Base-by-base conservation (phyloP, 495 filamentous ascomycete genomes). In the Xylaria scruposa region DNA sequence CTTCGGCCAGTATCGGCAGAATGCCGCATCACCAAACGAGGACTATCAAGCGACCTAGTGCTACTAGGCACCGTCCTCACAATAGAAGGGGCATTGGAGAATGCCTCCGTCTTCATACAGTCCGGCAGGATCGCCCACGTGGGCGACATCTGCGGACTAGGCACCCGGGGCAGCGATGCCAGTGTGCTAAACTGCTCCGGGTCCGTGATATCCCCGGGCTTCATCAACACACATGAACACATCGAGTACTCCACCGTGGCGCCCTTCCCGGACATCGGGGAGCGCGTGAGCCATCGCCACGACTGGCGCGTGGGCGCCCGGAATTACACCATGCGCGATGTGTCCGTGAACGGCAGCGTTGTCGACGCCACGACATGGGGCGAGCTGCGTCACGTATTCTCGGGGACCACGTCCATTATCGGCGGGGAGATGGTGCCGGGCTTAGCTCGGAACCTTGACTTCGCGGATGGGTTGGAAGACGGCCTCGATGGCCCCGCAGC, bases 161-260 rank as follows among this genome's bases (percentile, higher is more conserved):
- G 64, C 54, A 68, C 36, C n/a, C 49, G 70, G 15, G 64, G 54
- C 31, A 0, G 21, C 8, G 70, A 71, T 19, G 72, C 79, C 1
- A 69, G 79, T 31, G 71, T 84, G 38, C 77, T 90, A 36, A 81
- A 88, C 73, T 85, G 81, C 60, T 82, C 80, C 0, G 83, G 79
- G 70, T 88, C 87, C 72, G 85, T 89, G 44, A 74, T 89, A 17
- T 83, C 81, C 1, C 87, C 88, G 0, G 87, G 88, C 0, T 89
- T 89, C 75, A 79, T 89, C 68, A 85, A 88, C 72, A 89, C 88
- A 0, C 88, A 89, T 70, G 83, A 85, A 42, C 87, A 89, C 46
- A 62, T 72, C 64, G 70, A 68, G 33, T 72, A 29, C 42, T 59
- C 70, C 2, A 72, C 70, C 36, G 64, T 63, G 19, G 13, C 42